Evolutionary conservation across 2,329 filamentous ascomycete genomes (phyloP).

Genomic region (Eurotiales sp.): DNA sequence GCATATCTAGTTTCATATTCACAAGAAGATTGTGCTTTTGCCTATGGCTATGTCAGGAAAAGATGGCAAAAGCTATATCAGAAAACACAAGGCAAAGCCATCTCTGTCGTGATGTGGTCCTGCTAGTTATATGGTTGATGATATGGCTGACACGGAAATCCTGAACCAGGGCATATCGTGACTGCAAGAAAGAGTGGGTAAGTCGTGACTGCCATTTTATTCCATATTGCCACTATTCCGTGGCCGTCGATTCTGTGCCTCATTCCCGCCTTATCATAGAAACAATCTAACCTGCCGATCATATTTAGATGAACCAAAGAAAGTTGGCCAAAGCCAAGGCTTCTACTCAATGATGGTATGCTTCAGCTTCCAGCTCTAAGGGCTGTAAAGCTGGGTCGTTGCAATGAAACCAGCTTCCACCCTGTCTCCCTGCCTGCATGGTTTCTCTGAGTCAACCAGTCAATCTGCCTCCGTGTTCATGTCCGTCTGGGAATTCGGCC

Average conservation of each 20-base stretch:
- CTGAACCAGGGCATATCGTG: slow-evolving; percentile 71
- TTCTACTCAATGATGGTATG: slow-evolving; percentile 9
- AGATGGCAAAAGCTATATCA: no score
- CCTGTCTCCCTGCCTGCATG: no score
- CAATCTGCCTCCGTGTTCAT: neutral
- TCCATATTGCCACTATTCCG: no score
- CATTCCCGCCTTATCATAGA: no score
- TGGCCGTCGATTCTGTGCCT: no score
- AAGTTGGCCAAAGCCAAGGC: slow-evolving; percentile 14
- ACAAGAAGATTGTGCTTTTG: neutral
- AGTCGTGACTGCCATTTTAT: slow-evolving; percentile 27
- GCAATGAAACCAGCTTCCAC: no score
- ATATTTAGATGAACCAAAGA: slow-evolving; percentile 13
- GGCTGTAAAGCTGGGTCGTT: no score
- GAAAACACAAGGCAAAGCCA: no score
- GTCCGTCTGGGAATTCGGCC: neutral
- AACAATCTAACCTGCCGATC: slow-evolving; percentile 2
- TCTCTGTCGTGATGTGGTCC: neutral
- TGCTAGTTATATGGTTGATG: neutral
- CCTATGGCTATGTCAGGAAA: no score
- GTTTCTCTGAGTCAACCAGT: neutral
- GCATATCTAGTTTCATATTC: no score
- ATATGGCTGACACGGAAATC: no score
- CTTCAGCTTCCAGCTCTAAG: no score
- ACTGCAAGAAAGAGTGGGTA: slow-evolving; percentile 96